Conservation (phyloP, 169 alveolate species). For the Plasmodium reichenowi region DNA sequence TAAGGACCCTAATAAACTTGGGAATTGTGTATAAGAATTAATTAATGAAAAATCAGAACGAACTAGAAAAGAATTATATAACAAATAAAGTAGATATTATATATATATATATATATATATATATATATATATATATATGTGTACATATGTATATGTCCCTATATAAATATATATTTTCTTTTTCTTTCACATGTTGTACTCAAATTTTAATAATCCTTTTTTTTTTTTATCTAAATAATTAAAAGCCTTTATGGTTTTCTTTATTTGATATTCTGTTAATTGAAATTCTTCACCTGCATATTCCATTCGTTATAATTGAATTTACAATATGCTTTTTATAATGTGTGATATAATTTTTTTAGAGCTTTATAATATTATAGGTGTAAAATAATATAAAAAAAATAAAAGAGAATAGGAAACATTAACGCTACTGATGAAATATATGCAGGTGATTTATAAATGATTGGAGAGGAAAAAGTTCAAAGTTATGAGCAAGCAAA, state of each 20-base stretch:
- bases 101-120: not conserved
- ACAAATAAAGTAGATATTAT: slow-evolving; percentile 1
- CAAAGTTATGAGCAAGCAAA: too few relatives aligned
- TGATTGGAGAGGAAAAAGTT: too few relatives aligned
- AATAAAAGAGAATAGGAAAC: too few relatives aligned
- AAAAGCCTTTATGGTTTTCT: slow-evolving; percentile 64
- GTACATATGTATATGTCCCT: too few relatives aligned
- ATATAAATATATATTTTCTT: not conserved
- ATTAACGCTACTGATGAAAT: too few relatives aligned
- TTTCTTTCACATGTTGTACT: slow-evolving; percentile 7
- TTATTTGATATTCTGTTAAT: slow-evolving; percentile 74
- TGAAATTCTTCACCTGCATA: slow-evolving; percentile 74
- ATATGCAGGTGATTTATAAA: too few relatives aligned
- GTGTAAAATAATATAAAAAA: too few relatives aligned
- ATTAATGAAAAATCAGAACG: not conserved
- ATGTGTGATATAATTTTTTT: too few relatives aligned
- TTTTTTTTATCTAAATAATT: slow-evolving; percentile 74
- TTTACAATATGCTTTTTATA: too few relatives aligned
- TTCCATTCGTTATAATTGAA: slow-evolving; percentile 31
- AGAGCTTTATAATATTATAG: too few relatives aligned
- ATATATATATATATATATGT: too few relatives aligned
- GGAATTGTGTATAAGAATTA: not conserved
- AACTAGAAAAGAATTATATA: not conserved
- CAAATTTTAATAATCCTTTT: slow-evolving; percentile 50
- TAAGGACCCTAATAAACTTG: slow-evolving; percentile 54